phyloP scores from a whole-genome alignment of 2,329 filamentous ascomycete genomes.

The Fusarium hainanense region DNA sequence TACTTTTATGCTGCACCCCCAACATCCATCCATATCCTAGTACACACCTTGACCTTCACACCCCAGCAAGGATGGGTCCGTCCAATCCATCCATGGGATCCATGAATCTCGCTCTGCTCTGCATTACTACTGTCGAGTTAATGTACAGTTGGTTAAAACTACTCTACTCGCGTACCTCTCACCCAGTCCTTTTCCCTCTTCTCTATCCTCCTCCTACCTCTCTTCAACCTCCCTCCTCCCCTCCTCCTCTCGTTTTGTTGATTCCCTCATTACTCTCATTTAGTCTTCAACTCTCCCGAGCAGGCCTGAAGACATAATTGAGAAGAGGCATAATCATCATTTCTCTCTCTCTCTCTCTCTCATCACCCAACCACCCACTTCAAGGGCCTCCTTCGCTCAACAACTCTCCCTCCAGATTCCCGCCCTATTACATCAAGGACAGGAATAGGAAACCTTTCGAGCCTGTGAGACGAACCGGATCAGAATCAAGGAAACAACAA shows the following conservation, averaged over 20 bases:
- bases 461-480: constrained; percentile 42
- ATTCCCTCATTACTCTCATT: constrained; percentile 62
- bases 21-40: constrained; percentile 23
- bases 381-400: constrained; percentile 13
- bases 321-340: constrained; percentile 46
- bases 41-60: constrained; percentile 13
- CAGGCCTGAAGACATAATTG: constrained; percentile 51
- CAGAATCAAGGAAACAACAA: constrained; percentile 39
- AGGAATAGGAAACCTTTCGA: constrained; percentile 37
- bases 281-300: constrained; percentile 61
- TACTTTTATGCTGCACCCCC: constrained; percentile 16
- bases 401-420: constrained; percentile 27
- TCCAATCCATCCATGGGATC: constrained; percentile 15
- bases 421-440: constrained; percentile 45
- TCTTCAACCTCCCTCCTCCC: constrained; percentile 57
- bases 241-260: constrained; percentile 57
- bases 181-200: constrained; percentile 67
- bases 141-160: constrained; percentile 50
- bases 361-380: constrained; percentile 24
- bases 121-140: constrained; percentile 15
- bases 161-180: constrained; percentile 55
- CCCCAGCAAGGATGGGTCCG: constrained; percentile 17
- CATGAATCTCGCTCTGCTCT: constrained; percentile 29
- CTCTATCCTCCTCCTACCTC: constrained; percentile 64
- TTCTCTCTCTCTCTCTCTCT: constrained; percentile 40